Conservation (phyloP, 345 rosid species). For the Euclidium syriacum region DNA sequence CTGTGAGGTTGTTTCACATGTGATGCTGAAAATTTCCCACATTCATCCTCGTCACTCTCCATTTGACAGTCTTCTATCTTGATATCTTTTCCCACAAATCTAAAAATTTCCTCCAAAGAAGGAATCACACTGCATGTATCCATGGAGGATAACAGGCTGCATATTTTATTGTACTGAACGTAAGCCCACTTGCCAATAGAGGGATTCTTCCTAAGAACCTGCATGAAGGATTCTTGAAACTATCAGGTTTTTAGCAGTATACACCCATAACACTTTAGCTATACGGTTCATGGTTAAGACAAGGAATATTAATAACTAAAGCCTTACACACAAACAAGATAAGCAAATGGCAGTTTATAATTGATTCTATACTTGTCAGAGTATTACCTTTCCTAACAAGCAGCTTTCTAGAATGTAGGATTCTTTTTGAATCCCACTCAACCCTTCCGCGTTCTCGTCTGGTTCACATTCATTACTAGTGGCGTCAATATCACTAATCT, state of each 20-base stretch:
- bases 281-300: not conserved
- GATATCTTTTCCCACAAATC: slow-evolving; percentile 37
- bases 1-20: slow-evolving; percentile 38
- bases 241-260: slow-evolving; percentile 13
- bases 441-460: slow-evolving; percentile 29
- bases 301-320: slow-evolving; percentile 2
- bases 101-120: slow-evolving; percentile 54
- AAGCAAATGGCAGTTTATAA: slow-evolving; percentile 4
- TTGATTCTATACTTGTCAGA: slow-evolving; percentile 5
- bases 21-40: slow-evolving; percentile 33
- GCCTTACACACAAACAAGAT: not conserved
- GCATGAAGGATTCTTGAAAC: slow-evolving; percentile 26
- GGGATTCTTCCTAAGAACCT: slow-evolving; percentile 60
- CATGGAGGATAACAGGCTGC: slow-evolving; percentile 43
- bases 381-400: slow-evolving; percentile 77
- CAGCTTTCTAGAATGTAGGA: slow-evolving; percentile 39
- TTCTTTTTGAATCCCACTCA: slow-evolving; percentile 31
- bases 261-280: not conserved
- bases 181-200: slow-evolving; percentile 67
- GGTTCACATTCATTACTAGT: slow-evolving; percentile 37
- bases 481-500: slow-evolving; percentile 35
- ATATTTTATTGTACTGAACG: slow-evolving; percentile 52
- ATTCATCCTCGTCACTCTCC: slow-evolving; percentile 60
- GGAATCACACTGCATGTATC: slow-evolving; percentile 41
- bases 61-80: slow-evolving; percentile 44